These are phyloP conservation scores for Pestalotiopsis sp. DNA, from an alignment of 2,329 filamentous ascomycete species.

Conservation along the genomic window DNA sequence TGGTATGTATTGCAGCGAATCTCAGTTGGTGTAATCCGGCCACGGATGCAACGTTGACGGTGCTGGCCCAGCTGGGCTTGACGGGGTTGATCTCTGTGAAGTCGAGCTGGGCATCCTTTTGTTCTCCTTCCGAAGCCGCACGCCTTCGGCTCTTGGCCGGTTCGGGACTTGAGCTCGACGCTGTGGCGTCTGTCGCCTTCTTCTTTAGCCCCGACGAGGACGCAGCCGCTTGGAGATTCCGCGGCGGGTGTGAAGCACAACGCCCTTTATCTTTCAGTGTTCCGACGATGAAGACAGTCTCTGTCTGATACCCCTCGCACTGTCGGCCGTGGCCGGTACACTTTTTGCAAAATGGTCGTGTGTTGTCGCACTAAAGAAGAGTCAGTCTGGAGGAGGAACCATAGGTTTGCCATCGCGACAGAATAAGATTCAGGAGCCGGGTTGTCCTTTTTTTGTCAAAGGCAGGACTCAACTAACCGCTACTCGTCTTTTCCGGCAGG, in stretches of 20 bases:
- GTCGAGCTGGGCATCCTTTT: constrained; percentile 21
- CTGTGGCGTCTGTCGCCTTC: constrained; percentile 31
- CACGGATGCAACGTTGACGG: constrained; percentile 41
- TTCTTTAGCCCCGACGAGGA: constrained; percentile 17
- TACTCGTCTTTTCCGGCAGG: constrained; percentile 16
- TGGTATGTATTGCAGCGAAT: constrained; percentile 48
- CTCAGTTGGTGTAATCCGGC: constrained; percentile 41
- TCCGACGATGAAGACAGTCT: constrained; percentile 67
- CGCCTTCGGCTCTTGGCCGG: constrained; percentile 12
- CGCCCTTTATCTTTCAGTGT: constrained; percentile 56
- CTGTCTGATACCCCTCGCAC: constrained; percentile 65
- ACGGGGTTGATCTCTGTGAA: constrained; percentile 42
- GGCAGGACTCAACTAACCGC: neutral
- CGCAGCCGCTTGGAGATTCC: constrained; percentile 39
- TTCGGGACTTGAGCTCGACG: neutral
- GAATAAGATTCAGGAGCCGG: neutral
- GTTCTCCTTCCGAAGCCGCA: constrained; percentile 3
- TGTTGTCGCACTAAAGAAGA: constrained; percentile 55
- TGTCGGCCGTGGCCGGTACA: constrained; percentile 58
- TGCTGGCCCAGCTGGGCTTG: constrained; percentile 54
- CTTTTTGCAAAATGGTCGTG: constrained; percentile 61
- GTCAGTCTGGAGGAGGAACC: neutral
- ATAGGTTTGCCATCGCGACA: neutral
- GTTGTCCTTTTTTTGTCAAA: neutral
- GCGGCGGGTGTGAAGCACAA: constrained; percentile 58